Percentiles rank a stretch among this genome's conserved stretches.
These are phyloP conservation scores for Glycine tomentella DNA, from an alignment of 306 rosid species.

Conservation along the genomic window DNA sequence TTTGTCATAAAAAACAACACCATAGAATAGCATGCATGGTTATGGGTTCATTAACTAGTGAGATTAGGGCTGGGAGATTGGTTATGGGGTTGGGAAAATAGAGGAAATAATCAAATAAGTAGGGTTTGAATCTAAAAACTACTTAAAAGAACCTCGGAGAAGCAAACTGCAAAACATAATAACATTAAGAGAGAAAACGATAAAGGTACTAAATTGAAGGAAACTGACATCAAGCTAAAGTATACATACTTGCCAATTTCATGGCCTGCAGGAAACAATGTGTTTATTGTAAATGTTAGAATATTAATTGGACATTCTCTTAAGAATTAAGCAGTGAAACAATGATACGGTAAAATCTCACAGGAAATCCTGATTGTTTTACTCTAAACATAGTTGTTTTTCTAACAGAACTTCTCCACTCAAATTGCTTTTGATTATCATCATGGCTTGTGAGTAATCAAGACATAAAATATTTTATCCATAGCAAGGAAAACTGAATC, in stretches of 20 bases:
- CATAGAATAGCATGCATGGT: not conserved
- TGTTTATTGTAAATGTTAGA: not conserved
- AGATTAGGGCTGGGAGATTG: no score
- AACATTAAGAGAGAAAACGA: not conserved
- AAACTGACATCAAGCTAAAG: no score
- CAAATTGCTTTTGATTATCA: not conserved
- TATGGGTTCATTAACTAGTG: no score
- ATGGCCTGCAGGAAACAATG: not conserved
- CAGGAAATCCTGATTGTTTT: not conserved
- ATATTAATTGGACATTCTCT: not conserved
- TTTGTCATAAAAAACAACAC: not conserved
- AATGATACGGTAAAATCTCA: not conserved
- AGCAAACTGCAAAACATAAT: not conserved
- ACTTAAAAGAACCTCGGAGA: not conserved
- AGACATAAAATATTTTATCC: not conserved
- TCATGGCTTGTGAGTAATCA: not conserved
- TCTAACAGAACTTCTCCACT: not conserved
- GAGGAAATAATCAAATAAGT: not conserved
- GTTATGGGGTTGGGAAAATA: not conserved
- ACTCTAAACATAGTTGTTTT: not conserved
- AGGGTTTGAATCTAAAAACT: not conserved
- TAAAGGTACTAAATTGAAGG: not conserved
- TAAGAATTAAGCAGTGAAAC: no score
- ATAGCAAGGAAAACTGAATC: not conserved
- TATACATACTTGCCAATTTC: no score